Conservation (phyloP, 2,329 filamentous ascomycete genomes). For the Neodidymelliopsis sp. region DNA sequence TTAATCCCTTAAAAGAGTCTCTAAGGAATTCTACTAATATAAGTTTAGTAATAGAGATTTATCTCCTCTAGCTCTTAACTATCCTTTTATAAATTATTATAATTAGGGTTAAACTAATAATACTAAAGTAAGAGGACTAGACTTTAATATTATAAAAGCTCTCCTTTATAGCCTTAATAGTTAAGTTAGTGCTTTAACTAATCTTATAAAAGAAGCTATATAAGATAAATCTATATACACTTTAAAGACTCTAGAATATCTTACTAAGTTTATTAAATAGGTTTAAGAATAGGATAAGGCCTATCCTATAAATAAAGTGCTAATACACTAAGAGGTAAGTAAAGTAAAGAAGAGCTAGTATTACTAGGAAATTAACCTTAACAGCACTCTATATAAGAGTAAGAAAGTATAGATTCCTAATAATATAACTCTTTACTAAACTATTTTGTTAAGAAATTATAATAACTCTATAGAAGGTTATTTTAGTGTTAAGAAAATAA, state of each 20-base stretch:
- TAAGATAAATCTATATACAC: not conserved
- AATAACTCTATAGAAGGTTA: no score
- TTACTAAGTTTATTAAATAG: conserved; percentile 4
- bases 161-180: conserved; percentile 3
- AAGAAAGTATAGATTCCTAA: no score
- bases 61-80: conserved; percentile 1
- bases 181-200: not conserved
- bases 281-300: conserved; percentile 2
- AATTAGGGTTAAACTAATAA: no score
- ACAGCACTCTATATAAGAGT: not conserved
- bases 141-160: not conserved
- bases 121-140: not conserved
- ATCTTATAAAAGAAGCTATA: not conserved
- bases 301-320: not conserved
- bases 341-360: not conserved
- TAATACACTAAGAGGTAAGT: not conserved
- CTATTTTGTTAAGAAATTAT: no score
- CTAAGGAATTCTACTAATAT: not conserved
- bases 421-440: no score
- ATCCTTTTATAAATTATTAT: not conserved
- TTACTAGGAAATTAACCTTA: conserved; percentile 1
- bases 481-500: no score
- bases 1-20: not conserved
- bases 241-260: not conserved
- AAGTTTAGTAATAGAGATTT: not conserved